These are phyloP conservation scores for Fraxinus paxiana DNA, from an alignment of 305 asterid genomes.

Conservation along the genomic window DNA sequence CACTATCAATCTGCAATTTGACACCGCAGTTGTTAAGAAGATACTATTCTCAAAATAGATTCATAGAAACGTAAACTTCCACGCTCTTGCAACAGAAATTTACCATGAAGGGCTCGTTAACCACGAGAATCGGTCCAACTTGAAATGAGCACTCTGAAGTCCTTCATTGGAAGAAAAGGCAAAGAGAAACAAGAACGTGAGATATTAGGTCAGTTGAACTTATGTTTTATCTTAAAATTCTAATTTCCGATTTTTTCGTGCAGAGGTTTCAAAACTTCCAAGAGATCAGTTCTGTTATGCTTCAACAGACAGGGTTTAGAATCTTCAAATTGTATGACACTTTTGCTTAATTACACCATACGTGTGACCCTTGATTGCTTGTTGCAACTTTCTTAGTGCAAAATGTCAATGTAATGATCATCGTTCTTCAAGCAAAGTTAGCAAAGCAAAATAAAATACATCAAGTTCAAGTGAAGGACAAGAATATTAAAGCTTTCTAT, in stretches of 20 bases:
- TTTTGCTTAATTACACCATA: background rate
- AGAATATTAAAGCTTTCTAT: background rate
- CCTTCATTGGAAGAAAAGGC: conserved; percentile 38
- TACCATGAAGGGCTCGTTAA: conserved; percentile 87
- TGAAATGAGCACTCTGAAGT: conserved; percentile 74
- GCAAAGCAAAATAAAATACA: background rate
- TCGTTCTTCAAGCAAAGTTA: background rate
- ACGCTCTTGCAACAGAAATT: background rate
- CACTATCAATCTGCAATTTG: conserved; percentile 64
- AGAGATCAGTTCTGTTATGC: background rate
- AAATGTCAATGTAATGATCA: background rate
- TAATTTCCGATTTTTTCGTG: background rate
- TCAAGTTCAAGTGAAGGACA: background rate
- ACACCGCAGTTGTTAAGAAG: background rate
- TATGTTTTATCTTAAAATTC: background rate
- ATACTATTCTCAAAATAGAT: background rate
- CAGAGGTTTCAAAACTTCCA: background rate
- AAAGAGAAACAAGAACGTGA: conserved; percentile 1
- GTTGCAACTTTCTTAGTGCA: background rate
- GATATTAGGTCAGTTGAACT: background rate
- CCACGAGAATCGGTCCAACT: conserved; percentile 72
- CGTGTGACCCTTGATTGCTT: background rate
- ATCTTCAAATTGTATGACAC: background rate
- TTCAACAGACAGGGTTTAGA: background rate
- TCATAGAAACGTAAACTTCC: background rate